Conservation (phyloP, 208 protist genomes). For the Leishmania major region DNA sequence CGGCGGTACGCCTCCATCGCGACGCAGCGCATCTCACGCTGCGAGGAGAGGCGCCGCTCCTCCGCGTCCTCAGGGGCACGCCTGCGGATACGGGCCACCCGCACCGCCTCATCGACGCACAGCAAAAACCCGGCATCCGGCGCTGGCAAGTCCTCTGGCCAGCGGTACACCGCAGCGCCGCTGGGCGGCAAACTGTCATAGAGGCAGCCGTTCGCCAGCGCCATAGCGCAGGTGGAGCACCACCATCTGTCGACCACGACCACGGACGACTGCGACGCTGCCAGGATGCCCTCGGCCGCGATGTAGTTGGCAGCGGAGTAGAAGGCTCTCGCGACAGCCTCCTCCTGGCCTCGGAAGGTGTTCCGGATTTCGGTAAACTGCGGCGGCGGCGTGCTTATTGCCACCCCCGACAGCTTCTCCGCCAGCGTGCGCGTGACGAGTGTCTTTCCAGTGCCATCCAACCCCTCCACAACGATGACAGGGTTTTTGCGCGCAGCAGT, state of each 20-base stretch:
- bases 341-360: slow-evolving; percentile 43
- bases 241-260: slow-evolving; percentile 83
- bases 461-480: slow-evolving; percentile 62
- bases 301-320: slow-evolving; percentile 79
- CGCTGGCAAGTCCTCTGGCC: slow-evolving; percentile 50
- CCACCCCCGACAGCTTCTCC: slow-evolving; percentile 33
- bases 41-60: slow-evolving; percentile 53
- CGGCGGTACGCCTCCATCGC: slow-evolving; percentile 63
- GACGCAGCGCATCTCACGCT: slow-evolving; percentile 50
- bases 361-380: slow-evolving; percentile 46
- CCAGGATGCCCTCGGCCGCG: slow-evolving; percentile 40
- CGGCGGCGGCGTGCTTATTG: slow-evolving; percentile 51
- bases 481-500: slow-evolving; percentile 15
- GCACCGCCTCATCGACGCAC: slow-evolving; percentile 60
- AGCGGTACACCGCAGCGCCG: slow-evolving; percentile 48
- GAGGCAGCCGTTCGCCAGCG: slow-evolving; percentile 46
- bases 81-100: slow-evolving; percentile 48
- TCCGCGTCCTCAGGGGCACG: slow-evolving; percentile 64
- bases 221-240: slow-evolving; percentile 81
- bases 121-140: slow-evolving; percentile 44
- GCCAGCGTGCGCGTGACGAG: slow-evolving; percentile 44
- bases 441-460: slow-evolving; percentile 82
- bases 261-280: background rate
- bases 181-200: slow-evolving; percentile 36
- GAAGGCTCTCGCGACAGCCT: slow-evolving; percentile 57